phyloP scores from a whole-genome alignment of 768 basidiomycete genomes.

The Goffeauzyma gilvescens region DNA sequence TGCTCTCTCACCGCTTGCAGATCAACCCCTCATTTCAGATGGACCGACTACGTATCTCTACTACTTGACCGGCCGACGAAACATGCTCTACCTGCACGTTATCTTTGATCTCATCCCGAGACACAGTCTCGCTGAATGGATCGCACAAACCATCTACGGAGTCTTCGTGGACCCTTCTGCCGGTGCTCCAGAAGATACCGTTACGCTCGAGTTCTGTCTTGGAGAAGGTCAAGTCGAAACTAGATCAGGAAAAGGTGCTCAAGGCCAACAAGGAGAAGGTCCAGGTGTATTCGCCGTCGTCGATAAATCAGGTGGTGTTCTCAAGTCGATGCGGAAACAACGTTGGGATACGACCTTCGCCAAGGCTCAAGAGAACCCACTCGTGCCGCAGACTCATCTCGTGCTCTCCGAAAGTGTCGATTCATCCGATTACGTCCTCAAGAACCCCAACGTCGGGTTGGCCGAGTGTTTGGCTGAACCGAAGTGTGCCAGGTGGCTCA shows the following conservation, averaged over 20 bases:
- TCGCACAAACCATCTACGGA: no score
- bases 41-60: conserved; percentile 62
- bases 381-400: conserved; percentile 44
- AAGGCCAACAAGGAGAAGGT: conserved; percentile 39
- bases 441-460: conserved; percentile 41
- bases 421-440: conserved; percentile 58
- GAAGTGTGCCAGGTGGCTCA: conserved; percentile 54
- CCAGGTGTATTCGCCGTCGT: conserved; percentile 67
- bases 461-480: conserved; percentile 46
- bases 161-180: conserved; percentile 68
- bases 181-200: conserved; percentile 41
- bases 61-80: conserved; percentile 72
- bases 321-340: conserved; percentile 46
- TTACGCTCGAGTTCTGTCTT: conserved; percentile 65
- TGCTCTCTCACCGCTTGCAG: conserved; percentile 39
- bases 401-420: conserved; percentile 83
- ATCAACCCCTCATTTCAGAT: conserved; percentile 39
- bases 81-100: conserved; percentile 57
- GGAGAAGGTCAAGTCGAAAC: no score
- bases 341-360: conserved; percentile 88
- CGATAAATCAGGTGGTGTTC: conserved; percentile 46
- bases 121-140: conserved; percentile 56
- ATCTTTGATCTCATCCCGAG: conserved; percentile 58
- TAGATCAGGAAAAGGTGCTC: conserved; percentile 25
- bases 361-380: conserved; percentile 48